Percentiles rank a stretch among this genome's conserved stretches.
phyloP scores from a whole-genome alignment of 371 early-diverging fungal genomes.

The Rhizomucor miehei region DNA sequence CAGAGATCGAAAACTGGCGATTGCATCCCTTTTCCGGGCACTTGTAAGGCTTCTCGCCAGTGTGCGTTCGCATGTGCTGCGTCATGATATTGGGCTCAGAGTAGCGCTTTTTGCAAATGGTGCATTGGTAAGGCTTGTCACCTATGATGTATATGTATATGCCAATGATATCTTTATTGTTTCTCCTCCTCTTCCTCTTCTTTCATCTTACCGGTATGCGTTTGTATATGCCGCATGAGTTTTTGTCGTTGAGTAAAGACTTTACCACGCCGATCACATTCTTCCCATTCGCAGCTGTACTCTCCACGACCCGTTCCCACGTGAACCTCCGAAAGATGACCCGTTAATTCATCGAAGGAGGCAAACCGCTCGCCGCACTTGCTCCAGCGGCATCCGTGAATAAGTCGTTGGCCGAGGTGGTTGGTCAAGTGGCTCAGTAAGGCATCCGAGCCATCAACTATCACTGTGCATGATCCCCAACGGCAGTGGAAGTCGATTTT shows the following conservation, averaged over 20 bases:
- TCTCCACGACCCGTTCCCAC: constrained; percentile 67
- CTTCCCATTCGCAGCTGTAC: constrained; percentile 81
- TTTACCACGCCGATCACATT: constrained; percentile 67
- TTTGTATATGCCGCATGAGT: constrained; percentile 84
- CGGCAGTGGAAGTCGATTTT: constrained; percentile 56
- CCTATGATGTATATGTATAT: constrained; percentile 32
- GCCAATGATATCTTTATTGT: constrained; percentile 6
- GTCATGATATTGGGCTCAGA: constrained; percentile 78
- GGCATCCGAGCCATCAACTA: constrained; percentile 52
- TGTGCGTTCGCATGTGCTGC: constrained; percentile 83
- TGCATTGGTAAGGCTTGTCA: constrained; percentile 83
- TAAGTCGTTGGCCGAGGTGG: constrained; percentile 41
- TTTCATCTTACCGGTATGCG: constrained; percentile 54
- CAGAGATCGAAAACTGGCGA: constrained; percentile 73
- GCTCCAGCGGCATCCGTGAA: constrained; percentile 63
- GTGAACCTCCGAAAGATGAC: constrained; percentile 74
- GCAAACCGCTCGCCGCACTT: constrained; percentile 53
- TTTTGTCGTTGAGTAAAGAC: constrained; percentile 78
- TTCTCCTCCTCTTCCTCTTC: not conserved
- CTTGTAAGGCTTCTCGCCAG: constrained; percentile 84
- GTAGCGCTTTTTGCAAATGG: constrained; percentile 76
- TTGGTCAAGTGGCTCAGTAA: constrained; percentile 67
- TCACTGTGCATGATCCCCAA: constrained; percentile 74
- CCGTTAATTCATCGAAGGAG: constrained; percentile 65
- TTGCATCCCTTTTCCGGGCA: constrained; percentile 68